phyloP scores from a whole-genome alignment of 78 protist genomes.

The Thecamonas trahens region DNA sequence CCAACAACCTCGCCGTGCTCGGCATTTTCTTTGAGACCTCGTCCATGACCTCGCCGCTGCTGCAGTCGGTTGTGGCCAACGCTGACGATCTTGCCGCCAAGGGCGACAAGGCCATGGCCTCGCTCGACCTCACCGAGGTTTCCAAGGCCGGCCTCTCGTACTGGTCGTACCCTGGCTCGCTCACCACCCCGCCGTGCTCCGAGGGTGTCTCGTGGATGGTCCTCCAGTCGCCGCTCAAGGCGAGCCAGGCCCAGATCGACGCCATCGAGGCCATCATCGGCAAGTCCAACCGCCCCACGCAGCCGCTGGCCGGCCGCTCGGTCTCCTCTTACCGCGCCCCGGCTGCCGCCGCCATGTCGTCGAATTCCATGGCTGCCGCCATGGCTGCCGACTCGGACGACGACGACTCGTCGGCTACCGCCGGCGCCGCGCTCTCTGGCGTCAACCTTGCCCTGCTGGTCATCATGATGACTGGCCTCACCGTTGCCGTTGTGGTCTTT shows the following conservation, averaged over 20 bases:
- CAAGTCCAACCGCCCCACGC: background rate
- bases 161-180: conserved; percentile 5
- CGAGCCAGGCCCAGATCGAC: background rate
- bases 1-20: background rate
- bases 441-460: too few species aligned
- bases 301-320: background rate
- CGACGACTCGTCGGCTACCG: too few species aligned
- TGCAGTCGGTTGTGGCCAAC: background rate
- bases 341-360: too few species aligned
- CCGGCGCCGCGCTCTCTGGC: too few species aligned
- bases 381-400: too few species aligned
- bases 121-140: background rate
- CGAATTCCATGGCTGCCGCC: too few species aligned
- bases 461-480: too few species aligned
- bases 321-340: too few species aligned
- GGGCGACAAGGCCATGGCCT: background rate
- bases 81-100: background rate
- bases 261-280: background rate
- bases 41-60: background rate
- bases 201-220: conserved; percentile 15
- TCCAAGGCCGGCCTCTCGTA: too few species aligned
- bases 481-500: too few species aligned
- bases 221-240: background rate
- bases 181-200: conserved; percentile 24
- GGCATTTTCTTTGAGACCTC: background rate